A percentile compares a stretch with the other conserved stretches of the same genome.
Conservation (phyloP, 176 grass and related monocot genomes). For the Eleusine coracana region DNA sequence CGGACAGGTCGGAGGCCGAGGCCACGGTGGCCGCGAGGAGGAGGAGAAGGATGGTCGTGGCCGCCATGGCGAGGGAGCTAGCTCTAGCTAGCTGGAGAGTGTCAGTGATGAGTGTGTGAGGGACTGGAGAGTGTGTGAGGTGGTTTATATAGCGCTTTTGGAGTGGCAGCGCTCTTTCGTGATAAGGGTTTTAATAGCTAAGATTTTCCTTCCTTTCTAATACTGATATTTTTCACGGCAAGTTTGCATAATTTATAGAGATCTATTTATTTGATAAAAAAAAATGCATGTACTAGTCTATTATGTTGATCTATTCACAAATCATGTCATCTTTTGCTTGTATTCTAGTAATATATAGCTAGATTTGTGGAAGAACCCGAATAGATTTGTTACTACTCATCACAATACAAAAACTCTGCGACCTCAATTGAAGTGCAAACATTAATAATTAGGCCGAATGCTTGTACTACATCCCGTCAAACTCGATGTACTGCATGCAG, state of each 20-base stretch:
- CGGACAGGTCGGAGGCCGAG: constrained; percentile 54
- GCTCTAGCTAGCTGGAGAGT: constrained; percentile 20
- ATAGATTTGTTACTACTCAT: too few species aligned
- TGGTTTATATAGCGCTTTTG: constrained; percentile 55
- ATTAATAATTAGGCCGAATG: too few species aligned
- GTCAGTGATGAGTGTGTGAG: neutral
- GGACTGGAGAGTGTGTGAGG: neutral
- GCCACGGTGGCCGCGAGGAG: constrained; percentile 28
- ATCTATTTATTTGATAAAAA: too few species aligned
- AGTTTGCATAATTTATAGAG: too few species aligned
- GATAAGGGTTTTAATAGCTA: neutral
- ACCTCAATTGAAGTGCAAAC: neutral
- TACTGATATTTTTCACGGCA: too few species aligned
- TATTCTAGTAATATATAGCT: too few species aligned
- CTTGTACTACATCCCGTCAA: neutral
- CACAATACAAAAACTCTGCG: too few species aligned
- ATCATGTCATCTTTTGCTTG: too few species aligned
- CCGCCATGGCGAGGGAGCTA: constrained; percentile 37
- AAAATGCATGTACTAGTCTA: neutral
- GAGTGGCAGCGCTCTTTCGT: neutral
- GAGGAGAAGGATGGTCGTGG: constrained; percentile 41
- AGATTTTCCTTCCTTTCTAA: neutral
- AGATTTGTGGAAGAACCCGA: too few species aligned
- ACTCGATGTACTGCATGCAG: neutral
- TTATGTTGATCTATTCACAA: too few species aligned